Evolutionary conservation across 495 filamentous ascomycete species (phyloP).

Genomic region (Margaritispora aquatica): DNA sequence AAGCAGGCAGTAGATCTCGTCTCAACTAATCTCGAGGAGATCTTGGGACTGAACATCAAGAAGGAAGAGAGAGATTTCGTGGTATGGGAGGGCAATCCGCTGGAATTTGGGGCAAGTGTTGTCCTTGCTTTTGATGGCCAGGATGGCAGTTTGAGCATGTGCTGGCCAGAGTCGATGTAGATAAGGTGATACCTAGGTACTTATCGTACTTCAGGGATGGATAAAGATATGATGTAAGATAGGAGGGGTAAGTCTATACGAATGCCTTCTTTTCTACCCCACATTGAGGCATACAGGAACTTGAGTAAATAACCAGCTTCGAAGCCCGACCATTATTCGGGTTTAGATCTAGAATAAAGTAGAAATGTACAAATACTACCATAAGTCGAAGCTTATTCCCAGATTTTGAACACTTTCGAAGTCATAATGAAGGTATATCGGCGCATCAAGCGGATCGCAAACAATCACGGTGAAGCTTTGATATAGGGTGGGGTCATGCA

Average conservation of each 20-base stretch:
- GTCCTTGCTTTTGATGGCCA: slow-evolving; percentile 29
- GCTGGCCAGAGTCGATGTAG: slow-evolving; percentile 13
- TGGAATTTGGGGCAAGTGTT: slow-evolving; percentile 31
- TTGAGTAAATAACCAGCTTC: too few species aligned
- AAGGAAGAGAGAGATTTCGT: slow-evolving; percentile 28
- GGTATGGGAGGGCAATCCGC: slow-evolving; percentile 33
- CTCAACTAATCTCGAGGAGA: slow-evolving; percentile 30
- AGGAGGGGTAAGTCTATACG: neutral
- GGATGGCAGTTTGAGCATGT: slow-evolving; percentile 1
- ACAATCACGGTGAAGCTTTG: neutral
- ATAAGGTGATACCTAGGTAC: neutral
- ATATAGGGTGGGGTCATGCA: neutral
- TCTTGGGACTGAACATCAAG: slow-evolving; percentile 23
- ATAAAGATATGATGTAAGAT: neutral
- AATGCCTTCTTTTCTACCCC: neutral
- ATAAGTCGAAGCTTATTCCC: too few species aligned
- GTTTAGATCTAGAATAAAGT: too few species aligned
- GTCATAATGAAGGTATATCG: neutral
- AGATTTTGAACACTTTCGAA: neutral
- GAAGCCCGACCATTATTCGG: too few species aligned
- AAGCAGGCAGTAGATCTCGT: slow-evolving; percentile 29
- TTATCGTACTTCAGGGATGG: neutral
- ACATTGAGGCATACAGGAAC: too few species aligned
- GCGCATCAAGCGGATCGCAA: too few species aligned
- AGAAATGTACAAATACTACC: too few species aligned